Percentiles rank a stretch among this genome's conserved stretches.
These are phyloP conservation scores for Fraxinus americana DNA, from an alignment of 257 asterid species.

Conservation along the genomic window DNA sequence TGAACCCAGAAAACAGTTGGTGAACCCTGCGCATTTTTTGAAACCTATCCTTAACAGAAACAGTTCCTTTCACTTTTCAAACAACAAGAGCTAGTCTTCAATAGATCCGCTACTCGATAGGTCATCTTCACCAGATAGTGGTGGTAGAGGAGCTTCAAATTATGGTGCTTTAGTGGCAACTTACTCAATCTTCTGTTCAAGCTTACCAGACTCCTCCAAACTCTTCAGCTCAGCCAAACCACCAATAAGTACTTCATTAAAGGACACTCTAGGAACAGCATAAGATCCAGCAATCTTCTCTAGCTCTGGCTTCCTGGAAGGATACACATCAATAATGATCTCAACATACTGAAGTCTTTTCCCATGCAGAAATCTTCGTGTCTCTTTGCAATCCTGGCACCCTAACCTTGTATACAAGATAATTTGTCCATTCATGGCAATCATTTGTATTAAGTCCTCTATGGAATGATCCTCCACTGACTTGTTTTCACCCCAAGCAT, in stretches of 20 bases:
- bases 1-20: slow-evolving; percentile 72
- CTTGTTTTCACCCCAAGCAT: slow-evolving; percentile 43
- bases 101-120: slow-evolving; percentile 64
- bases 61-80: slow-evolving; percentile 66
- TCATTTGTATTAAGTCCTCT: slow-evolving; percentile 40
- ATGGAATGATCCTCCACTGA: slow-evolving; percentile 28
- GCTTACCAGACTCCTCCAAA: slow-evolving; percentile 77
- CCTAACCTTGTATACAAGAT: slow-evolving; percentile 73
- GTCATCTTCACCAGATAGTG: slow-evolving; percentile 95
- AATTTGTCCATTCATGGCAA: slow-evolving; percentile 74
- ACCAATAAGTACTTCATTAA: slow-evolving; percentile 78
- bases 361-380: slow-evolving; percentile 54
- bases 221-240: slow-evolving; percentile 62
- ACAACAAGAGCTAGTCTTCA: slow-evolving; percentile 84
- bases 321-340: slow-evolving; percentile 74
- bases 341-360: slow-evolving; percentile 78
- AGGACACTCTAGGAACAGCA: slow-evolving; percentile 74
- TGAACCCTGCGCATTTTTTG: slow-evolving; percentile 68
- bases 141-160: slow-evolving; percentile 83
- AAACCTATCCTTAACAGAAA: slow-evolving; percentile 68
- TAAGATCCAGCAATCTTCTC: slow-evolving; percentile 74
- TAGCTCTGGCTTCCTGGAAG: slow-evolving; percentile 68
- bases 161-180: slow-evolving; percentile 72
- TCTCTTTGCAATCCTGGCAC: slow-evolving; percentile 64
- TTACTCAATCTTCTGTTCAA: slow-evolving; percentile 77